A percentile compares a stretch with the other conserved stretches of the same genome.
Evolutionary conservation across 495 filamentous ascomycete genomes (phyloP).

Genomic region (Neurospora pannonica): DNA sequence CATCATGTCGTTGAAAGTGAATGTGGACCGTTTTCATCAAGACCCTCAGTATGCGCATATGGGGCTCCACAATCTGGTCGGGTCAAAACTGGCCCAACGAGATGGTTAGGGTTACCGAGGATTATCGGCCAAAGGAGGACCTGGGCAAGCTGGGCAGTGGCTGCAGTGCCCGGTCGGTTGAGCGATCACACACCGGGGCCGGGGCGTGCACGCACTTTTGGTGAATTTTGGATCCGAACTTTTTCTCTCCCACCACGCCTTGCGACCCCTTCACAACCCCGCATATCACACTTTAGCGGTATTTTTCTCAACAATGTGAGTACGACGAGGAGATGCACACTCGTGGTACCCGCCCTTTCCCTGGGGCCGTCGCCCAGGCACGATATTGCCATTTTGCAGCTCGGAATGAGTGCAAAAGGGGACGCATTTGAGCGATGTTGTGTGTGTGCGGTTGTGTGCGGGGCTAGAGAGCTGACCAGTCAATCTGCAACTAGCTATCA

Average conservation of each 20-base stretch:
- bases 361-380: background rate
- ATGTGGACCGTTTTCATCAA: background rate
- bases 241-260: slow-evolving; percentile 23
- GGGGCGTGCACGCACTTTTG: background rate
- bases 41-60: background rate
- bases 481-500: slow-evolving; percentile 13
- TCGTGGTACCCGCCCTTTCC: background rate
- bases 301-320: slow-evolving; percentile 23
- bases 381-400: background rate
- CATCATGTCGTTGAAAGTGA: background rate
- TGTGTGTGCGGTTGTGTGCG: slow-evolving; percentile 11
- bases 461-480: slow-evolving; percentile 17
- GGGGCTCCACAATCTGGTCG: background rate
- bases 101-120: background rate
- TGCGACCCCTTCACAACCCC: slow-evolving; percentile 16
- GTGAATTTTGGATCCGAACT: slow-evolving; percentile 22
- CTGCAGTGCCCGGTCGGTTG: background rate
- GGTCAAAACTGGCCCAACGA: background rate
- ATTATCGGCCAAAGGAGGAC: background rate
- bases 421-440: background rate
- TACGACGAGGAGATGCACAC: slow-evolving; percentile 1
- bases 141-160: background rate
- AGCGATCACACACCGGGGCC: background rate
- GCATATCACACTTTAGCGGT: slow-evolving; percentile 20
- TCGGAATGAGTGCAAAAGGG: background rate